Evolutionary conservation across 2,329 filamentous ascomycete species (phyloP).

Genomic region (Zalaria obscura): DNA sequence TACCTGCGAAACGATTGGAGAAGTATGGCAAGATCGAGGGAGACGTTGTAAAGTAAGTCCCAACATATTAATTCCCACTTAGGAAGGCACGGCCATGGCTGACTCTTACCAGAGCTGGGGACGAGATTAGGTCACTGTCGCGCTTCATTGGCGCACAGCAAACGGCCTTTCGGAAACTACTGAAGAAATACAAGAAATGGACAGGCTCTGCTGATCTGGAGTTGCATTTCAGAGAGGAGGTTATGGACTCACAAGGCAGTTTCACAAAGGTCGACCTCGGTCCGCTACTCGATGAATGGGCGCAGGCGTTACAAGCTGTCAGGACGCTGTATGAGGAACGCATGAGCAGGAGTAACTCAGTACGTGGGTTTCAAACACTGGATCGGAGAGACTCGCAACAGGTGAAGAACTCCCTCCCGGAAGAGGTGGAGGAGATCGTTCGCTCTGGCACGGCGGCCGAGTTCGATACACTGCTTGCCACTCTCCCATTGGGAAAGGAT

Average conservation of each 20-base stretch:
- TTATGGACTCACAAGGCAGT: constrained; percentile 53
- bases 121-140: constrained; percentile 56
- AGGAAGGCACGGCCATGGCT: neutral
- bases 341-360: constrained; percentile 5
- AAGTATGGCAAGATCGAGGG: constrained; percentile 36
- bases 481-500: constrained; percentile 29
- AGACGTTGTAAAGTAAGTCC: constrained; percentile 28
- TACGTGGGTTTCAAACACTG: neutral
- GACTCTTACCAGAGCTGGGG: constrained; percentile 38
- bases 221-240: constrained; percentile 49
- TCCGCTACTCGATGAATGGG: constrained; percentile 34
- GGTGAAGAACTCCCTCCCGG: constrained; percentile 11
- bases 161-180: constrained; percentile 65
- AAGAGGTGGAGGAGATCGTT: constrained; percentile 24
- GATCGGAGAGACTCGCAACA: constrained; percentile 4
- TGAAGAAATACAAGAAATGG: constrained; percentile 86
- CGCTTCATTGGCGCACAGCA: constrained; percentile 63
- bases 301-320: constrained; percentile 29
- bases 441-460: constrained; percentile 26
- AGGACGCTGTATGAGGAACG: constrained; percentile 27
- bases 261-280: constrained; percentile 56
- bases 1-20: constrained; percentile 32
- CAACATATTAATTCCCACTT: neutral
- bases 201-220: constrained; percentile 55
- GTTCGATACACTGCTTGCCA: constrained; percentile 35